Evolutionary conservation across 257 asterid genomes (phyloP), one percentile per base, ranked within the genome.

Genomic region (Fraxinus americana): DNA sequence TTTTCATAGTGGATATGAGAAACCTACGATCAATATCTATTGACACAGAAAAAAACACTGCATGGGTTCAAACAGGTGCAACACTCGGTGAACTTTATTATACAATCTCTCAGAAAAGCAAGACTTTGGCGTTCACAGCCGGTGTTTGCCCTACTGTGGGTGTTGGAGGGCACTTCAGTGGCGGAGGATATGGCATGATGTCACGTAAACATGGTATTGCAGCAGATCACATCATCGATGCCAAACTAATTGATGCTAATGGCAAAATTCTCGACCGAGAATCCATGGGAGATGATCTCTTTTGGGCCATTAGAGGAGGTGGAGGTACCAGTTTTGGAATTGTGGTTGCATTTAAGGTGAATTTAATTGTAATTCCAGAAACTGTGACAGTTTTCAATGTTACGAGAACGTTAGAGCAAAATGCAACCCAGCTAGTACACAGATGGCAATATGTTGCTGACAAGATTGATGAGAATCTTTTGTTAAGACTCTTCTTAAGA

Each of bases 201-300:
- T 72, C 82, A 0, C 84, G 91, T 4, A 83, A 79, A 34, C 80
- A 83, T 4, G 79, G 82, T 1, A 16, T 89, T 13, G 83, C 89
- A 0, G 45, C 80, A 14, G 91, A 89, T 12, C 23, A 85, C 72
- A 75, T 89, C 34, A 48, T 89, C 1, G 92, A 89, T 25, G 91
- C 92, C 1, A 67, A 17, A 38, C 0, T 89, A 0, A 67, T 87
- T 17, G 75, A 85, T 6, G 88, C 69, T 0, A 76, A 80, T 2
- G 92, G 90, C 4, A 23, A 34, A 21, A 38, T 89, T 45, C 21
- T 73, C 5, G 83, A 86, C 52, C 36, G 86, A 4, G n/a, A 19
- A n/a, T 57, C 82, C 16, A 88, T 88, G 92, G 92, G 92, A 0
- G 89, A 88, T 4, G 89, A 88, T 39, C 84, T 88, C 0, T 86